Evolutionary conservation across 78 protist genomes (phyloP).

Genomic region (Creolimax fragrantissima): DNA sequence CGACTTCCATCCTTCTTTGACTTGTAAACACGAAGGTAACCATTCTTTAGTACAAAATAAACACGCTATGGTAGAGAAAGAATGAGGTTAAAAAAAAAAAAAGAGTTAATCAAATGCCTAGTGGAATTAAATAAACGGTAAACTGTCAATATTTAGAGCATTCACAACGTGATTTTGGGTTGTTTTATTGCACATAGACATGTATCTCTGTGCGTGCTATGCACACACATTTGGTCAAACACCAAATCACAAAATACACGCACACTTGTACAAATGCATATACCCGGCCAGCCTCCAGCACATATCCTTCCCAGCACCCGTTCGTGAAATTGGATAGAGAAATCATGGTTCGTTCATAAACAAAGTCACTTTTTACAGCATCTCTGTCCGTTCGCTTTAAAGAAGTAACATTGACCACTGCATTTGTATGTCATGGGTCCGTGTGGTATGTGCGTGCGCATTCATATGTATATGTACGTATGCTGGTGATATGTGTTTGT

Average conservation of each 20-base stretch:
- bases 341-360: not conserved
- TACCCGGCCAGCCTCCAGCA: not conserved
- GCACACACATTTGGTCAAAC: not conserved
- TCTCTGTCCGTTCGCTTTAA: too few species aligned
- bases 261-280: not conserved
- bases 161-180: not conserved
- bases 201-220: too few species aligned
- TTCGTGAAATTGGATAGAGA: not conserved
- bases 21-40: not conserved
- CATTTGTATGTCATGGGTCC: too few species aligned
- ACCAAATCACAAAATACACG: not conserved
- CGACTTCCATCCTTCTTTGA: not conserved
- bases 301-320: not conserved
- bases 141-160: not conserved
- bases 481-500: too few species aligned
- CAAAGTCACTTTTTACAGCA: too few species aligned
- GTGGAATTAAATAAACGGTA: not conserved
- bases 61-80: too few species aligned
- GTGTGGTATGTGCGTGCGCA: too few species aligned
- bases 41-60: not conserved
- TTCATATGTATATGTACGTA: too few species aligned
- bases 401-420: too few species aligned
- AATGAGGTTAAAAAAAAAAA: too few species aligned
- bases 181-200: too few species aligned
- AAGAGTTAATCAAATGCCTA: not conserved